Base-by-base conservation (phyloP, 2,329 filamentous ascomycete genomes). In the Metarhizium album region DNA sequence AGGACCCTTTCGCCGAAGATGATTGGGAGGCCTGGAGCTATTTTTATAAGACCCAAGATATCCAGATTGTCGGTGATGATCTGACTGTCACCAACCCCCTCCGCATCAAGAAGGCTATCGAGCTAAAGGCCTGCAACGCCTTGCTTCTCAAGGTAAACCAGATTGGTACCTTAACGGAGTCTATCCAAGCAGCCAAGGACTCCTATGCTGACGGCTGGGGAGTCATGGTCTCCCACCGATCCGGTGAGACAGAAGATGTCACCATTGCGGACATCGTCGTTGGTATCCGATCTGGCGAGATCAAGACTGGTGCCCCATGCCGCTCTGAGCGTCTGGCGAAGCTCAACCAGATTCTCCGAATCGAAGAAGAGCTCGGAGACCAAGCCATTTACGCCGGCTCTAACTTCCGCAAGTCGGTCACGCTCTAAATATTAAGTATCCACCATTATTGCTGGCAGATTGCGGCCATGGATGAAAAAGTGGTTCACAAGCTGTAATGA, bases 11-110 rank as follows among this genome's bases (percentile, higher is more conserved):
- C 75, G 91, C 89, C 59, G 93, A 98, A 83, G 93, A 97, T 67
- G 93, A 98, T 80, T 98, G 93, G 93, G 91, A 97, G 83, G 93
- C 93, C 56, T 98, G 93, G 93, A 95, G 88, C 83, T 95, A 97
- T 85, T 98, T 97, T 86, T 95, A 86, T 86, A 96, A 96, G 87
- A 93, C 88, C 64, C 90, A 89, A 68, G 84, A 96, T 74, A 90
- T 94, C 80, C 93, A 98, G 82, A 90, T 98, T 69, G 93, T 98
- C 61, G 93, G 85, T 78, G 93, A 98, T 69, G 93, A 98, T 70
- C 75, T 98, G 81, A 97, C 93, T 60, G 93, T 98, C 74, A 98
- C 93, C 74, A 98, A 98, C 84, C 93, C 93, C 57, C 76, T 87
- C 65, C 91, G 93, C 74, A 98, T 98, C 83, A 96, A 97, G 88